Conservation (phyloP, 2,329 filamentous ascomycete genomes). For the Gnomoniopsis sp. region DNA sequence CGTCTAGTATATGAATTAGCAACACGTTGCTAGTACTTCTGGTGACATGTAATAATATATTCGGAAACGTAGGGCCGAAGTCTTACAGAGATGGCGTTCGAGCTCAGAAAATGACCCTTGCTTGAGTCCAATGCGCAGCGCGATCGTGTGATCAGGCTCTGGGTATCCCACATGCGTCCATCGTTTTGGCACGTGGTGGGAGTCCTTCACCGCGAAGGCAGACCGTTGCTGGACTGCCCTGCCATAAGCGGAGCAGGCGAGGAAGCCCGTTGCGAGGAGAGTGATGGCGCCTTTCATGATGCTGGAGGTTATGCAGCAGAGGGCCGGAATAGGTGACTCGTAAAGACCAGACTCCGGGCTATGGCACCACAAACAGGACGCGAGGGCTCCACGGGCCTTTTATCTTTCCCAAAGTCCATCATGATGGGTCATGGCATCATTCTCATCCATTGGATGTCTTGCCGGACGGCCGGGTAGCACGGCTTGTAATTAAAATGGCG, state of each 20-base stretch:
- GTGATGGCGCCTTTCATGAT: constrained; percentile 11
- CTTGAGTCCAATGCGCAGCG: constrained; percentile 56
- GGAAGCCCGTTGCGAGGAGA: constrained; percentile 7
- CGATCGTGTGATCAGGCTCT: constrained; percentile 43
- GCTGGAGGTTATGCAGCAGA: background rate
- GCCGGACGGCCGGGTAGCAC: background rate
- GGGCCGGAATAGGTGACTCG: background rate
- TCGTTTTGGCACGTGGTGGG: constrained; percentile 45
- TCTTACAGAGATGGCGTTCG: constrained; percentile 45
- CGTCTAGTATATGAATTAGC: constrained; percentile 22
- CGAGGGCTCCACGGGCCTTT: background rate
- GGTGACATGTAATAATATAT: background rate
- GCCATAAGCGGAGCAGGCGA: constrained; percentile 3
- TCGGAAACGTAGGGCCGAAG: background rate
- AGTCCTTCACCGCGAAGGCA: constrained; percentile 45
- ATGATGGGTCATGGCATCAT: background rate
- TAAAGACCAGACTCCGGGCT: background rate
- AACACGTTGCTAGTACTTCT: background rate
- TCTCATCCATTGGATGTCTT: background rate
- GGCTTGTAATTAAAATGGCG: background rate
- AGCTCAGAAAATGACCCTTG: constrained; percentile 53
- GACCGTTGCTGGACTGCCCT: constrained; percentile 16
- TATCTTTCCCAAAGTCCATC: background rate
- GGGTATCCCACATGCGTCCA: constrained; percentile 48
- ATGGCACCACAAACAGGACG: background rate